Base-by-base conservation (phyloP, 495 filamentous ascomycete species). In the Daldinia grandis region DNA sequence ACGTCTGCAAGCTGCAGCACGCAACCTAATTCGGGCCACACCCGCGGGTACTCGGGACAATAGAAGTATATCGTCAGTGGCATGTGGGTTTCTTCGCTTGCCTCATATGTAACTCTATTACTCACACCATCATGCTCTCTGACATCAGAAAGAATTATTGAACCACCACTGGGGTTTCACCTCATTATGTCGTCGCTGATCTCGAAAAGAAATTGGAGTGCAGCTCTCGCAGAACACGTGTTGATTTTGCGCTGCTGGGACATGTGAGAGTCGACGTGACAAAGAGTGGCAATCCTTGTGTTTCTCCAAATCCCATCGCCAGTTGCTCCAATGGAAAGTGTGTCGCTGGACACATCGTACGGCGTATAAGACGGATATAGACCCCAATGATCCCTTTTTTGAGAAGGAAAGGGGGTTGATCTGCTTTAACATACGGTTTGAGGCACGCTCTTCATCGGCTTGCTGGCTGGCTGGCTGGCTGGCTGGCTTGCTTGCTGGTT, bases 61-160 rank as follows among this genome's bases (percentile, higher is more conserved):
- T 64, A 61, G 63, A 67, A 58, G 56, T 38, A 65, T 58, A 50
- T 64, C 56, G 55, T 61, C 49, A 31, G 25, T 68, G 56, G 40
- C 64, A 68, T 68, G 69, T 61, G 69, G 69, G 49, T 58, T 68
- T 64, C 50, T 44, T 72, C 60, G 64, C 64, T 65, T 64, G 70
- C 64, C 55, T 72, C 61, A 61, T 68, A 72, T 72, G 69, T 56
- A 68, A 72, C 64, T 72, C 69, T 67, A 72, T 57, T 56, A 51
- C 49, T 68, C 59, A 64, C 69, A 72, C 69, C 64, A 55, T 72
- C 17, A 67, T 64, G 64, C 38, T 21, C 53, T 68, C 70, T 72
- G 70, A 72, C 70, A 72, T 72, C 70, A 72, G 70, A 72, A 72
- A 65, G 9, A 24, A 27, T 15, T 12, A 49, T 37, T 19, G 19